phyloP scores from a whole-genome alignment of 306 rosid genomes.

The Quercus glauca region DNA sequence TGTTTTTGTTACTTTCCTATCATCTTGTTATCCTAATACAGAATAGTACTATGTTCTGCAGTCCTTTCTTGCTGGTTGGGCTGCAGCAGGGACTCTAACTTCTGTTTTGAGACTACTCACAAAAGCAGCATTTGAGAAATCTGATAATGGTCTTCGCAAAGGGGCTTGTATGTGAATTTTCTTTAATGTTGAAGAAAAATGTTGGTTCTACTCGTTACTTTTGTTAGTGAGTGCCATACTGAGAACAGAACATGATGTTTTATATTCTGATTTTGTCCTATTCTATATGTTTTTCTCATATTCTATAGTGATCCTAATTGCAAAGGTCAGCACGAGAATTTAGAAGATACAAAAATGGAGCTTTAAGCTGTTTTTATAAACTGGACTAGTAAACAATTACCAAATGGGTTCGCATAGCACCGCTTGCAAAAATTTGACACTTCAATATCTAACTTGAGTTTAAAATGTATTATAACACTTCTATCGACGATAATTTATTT shows the following conservation, averaged over 20 bases:
- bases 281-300: not conserved
- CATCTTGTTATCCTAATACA: not conserved
- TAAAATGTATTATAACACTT: not conserved
- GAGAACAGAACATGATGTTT: not conserved
- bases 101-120: constrained; percentile 65
- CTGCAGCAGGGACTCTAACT: constrained; percentile 81
- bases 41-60: constrained; percentile 20
- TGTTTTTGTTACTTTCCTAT: not conserved
- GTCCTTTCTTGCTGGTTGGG: constrained; percentile 85
- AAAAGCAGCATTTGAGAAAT: constrained; percentile 59
- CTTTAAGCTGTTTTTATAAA: not conserved
- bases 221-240: not conserved
- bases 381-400: not conserved
- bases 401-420: not conserved
- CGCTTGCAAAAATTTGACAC: no score
- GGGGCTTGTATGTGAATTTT: constrained; percentile 61
- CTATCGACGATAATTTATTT: not conserved
- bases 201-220: not conserved
- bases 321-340: not conserved
- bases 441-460: not conserved
- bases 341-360: not conserved
- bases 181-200: not conserved
- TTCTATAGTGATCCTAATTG: not conserved
- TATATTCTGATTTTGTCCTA: no score
- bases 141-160: constrained; percentile 72